Base-by-base conservation (phyloP, 2,329 filamentous ascomycete species). In the Alternaria conjuncta region DNA sequence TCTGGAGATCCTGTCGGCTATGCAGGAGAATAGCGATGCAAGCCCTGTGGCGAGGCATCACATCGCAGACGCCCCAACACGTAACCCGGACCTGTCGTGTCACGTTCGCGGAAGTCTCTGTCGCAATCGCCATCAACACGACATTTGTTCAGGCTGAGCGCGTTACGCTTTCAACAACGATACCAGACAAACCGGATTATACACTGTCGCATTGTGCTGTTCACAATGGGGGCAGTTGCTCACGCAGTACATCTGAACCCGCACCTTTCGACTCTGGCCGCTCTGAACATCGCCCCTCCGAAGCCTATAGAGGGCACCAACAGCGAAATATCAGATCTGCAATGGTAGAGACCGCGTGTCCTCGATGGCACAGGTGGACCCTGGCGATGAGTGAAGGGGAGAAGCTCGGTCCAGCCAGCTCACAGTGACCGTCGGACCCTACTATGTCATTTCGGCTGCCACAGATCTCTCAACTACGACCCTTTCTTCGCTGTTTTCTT, bases 321-420 rank as follows among this genome's bases (percentile, higher is more conserved):
- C 21, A 23, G 21, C 21, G 21, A 23, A 5, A 4, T 5, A 13
- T n/a, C 21, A 2, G 15, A 41, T n/a, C 10, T 20, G 21, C 30
- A n/a, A 18, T 25, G 21, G 10, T 15, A n/a, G 18, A 44, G 21
- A 21, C 10, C 23, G 13, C 41, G 12, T 23, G 21, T n/a, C n/a
- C 28, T 51, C 5, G 11, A 32, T 23, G 28, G 18, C 28, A 23
- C 28, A 36, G 28, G 15, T 23, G 26, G 47, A 15, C 20, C 47
- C 11, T 18, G 32, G 49, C 9, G 20, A 20, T 1, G 2, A 53
- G 53, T 55, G 23, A 55, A 55, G 20, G 28, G 32, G 57, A 57
- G 51, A 54, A 60, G 55, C 55, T 53, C 45, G 45, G 44, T 60
- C 25, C 53, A 55, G 20, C 36, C 30, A 55, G n/a, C 30, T 55